phyloP scores from a whole-genome alignment of 306 rosid genomes.

The Ziziphus jujuba region DNA sequence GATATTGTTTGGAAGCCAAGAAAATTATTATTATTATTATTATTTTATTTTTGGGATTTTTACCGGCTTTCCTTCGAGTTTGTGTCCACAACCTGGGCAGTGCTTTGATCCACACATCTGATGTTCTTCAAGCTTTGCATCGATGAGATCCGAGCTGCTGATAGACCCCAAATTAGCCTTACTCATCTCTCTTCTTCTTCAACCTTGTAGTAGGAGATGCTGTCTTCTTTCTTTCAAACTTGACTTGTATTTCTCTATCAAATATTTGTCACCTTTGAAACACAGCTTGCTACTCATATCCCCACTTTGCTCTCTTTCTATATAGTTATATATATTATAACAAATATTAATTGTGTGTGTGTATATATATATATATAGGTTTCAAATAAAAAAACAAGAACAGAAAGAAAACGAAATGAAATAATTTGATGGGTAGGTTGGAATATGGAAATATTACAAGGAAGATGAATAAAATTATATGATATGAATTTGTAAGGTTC shows the following conservation, averaged over 20 bases:
- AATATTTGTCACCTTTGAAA: conserved; percentile 2
- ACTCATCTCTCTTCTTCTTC: conserved; percentile 32
- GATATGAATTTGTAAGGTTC: no score
- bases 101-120: conserved; percentile 96
- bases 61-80: conserved; percentile 86
- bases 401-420: no score
- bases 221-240: conserved; percentile 30
- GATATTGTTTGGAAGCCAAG: no score
- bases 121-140: conserved; percentile 96
- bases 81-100: conserved; percentile 96
- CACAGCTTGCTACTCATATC: conserved; percentile 22
- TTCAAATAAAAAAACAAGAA: no score
- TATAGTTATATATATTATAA: not conserved
- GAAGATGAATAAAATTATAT: no score
- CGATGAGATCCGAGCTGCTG: conserved; percentile 82
- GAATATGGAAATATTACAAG: no score
- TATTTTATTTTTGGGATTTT: no score
- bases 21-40: no score
- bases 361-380: no score
- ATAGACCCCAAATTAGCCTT: conserved; percentile 52
- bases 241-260: conserved; percentile 17
- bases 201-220: not conserved
- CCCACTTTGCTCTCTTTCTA: conserved; percentile 17
- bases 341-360: no score
- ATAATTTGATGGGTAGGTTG: no score